Base-by-base conservation (phyloP, 805 yeast species). In the Wickerhamiella occidentalis region DNA sequence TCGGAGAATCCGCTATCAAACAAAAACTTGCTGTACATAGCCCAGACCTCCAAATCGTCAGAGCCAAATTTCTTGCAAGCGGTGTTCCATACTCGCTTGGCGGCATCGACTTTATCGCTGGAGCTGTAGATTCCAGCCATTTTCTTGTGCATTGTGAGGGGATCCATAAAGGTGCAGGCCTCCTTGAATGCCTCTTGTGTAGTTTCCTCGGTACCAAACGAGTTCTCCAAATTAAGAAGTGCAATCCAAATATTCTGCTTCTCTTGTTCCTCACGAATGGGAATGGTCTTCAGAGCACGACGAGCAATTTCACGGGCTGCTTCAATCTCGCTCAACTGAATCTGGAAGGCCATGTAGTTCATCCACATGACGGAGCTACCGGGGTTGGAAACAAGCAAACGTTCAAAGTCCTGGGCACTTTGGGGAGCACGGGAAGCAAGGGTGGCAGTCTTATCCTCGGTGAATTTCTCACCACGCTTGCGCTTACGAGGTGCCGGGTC, bases 261-360 rank as follows among this genome's bases (percentile, higher is more conserved):
- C 65, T 92, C 97, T 58, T 79, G 81, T 65, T 92, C 97, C 60
- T 88, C 96, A 60, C 96, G 78, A 68, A 80, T 85, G 59, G 77
- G 79, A 57, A 92, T 94, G 5, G 92, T 81, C 69, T 85, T 85
- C 62, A 92, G 74, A 2, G 97, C 98, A 54, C 98, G 78, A 58
- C 82, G 84, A 41, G 85, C 96, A 58, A 92, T 78, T 64, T 85
- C 95, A 58, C 98, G 79, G 8, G 96, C 96, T 67, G 85, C 86
- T 35, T 90, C 96, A 52, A 87, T 71, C 66, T 92, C 98, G 70
- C 95, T 84, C 54, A 90, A 72, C 66, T 88, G 96, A 55, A 92
- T 73, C 66, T 88, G 95, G 82, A 90, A 92, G 3, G 97, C 88
- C 96, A 92, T 92, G 68, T 84, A 92, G 68, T 88, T 85, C 85